Evolutionary conservation across 2,329 filamentous ascomycete genomes (phyloP), one percentile per base, ranked within the genome.

Genomic region (Colletotrichum melonis): DNA sequence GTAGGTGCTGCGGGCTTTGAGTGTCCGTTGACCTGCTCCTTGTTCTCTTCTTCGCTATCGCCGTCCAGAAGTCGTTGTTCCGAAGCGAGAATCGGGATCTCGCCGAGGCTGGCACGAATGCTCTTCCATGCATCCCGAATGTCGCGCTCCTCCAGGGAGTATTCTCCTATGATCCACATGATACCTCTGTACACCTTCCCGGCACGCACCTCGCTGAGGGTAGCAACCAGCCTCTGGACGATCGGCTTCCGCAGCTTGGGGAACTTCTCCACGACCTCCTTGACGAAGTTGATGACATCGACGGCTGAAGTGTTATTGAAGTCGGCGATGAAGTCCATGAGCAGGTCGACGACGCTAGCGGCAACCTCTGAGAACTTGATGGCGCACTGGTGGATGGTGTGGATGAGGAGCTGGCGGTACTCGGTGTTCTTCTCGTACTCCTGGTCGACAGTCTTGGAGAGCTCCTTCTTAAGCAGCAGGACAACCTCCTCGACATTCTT

Each of bases 331-430:
- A 98, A 98, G 84, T 99, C 97, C 97, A 99, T 99, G 67, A 99
- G 89, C 57, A 98, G 90, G 76, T 97, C 97, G 67, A 99, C 97
- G 19, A 99, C 97, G 80, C 95, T 98, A 58, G 96, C 94, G 30
- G 97, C 97, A 75, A 99, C 96, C 84, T 99, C 96, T 12, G 97
- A 98, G 86, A 98, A 98, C 81, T 97, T 98, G 88, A 99, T 98
- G 78, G 97, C 97, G 83, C 97, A 98, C 82, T 97, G 95, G 83
- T 99, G 97, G 80, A 99, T 99, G 49, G 95, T 95, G 83, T 98
- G 95, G 77, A 99, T 98, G 74, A 99, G 89, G 9, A 99, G 89
- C 79, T 97, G 95, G 78, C 97, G 93, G 84, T 98, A 98, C 84
- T 98, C 95, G 80, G 91, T 92, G 84, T 97, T 98, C 91, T 98